Percentiles rank a stretch among this genome's conserved stretches.
phyloP scores from a whole-genome alignment of 83 land plant species.

The Larix sibirica region DNA sequence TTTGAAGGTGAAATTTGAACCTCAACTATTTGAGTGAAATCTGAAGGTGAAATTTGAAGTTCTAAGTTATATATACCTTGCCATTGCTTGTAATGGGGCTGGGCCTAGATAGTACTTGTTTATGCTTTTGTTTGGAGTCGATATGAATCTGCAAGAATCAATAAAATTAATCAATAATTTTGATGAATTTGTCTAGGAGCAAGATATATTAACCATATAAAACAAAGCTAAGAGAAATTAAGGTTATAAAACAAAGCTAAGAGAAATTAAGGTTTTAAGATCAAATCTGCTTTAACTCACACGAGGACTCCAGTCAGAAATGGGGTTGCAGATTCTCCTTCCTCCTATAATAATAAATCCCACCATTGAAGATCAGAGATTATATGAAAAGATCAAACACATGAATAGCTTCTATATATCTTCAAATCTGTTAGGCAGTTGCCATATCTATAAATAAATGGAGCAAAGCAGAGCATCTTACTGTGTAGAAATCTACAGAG shows the following conservation, averaged over 20 bases:
- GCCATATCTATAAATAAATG: background rate
- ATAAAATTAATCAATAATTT: background rate
- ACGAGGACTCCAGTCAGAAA: slow-evolving; percentile 53
- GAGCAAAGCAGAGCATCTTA: background rate
- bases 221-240: background rate
- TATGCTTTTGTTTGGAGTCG: no score
- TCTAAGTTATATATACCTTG: slow-evolving; percentile 36
- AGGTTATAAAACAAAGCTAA: background rate
- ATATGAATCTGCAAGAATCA: slow-evolving; percentile 47
- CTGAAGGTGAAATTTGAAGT: no score
- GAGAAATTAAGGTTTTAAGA: no score
- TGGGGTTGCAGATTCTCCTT: slow-evolving; percentile 25
- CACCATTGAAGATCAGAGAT: background rate
- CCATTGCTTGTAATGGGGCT: slow-evolving; percentile 75
- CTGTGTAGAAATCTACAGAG: slow-evolving; percentile 59
- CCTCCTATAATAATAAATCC: slow-evolving; percentile 37
- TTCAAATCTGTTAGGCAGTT: background rate
- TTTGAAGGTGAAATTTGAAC: no score
- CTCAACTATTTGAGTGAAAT: no score
- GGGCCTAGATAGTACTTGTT: slow-evolving; percentile 78
- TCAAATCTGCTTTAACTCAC: slow-evolving; percentile 52
- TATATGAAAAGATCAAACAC: background rate
- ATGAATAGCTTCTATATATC: background rate
- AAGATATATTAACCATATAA: background rate
- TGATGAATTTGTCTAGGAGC: background rate